Conservation (phyloP, 1,284 basidiomycete species). For the Puccinia novopanici region DNA sequence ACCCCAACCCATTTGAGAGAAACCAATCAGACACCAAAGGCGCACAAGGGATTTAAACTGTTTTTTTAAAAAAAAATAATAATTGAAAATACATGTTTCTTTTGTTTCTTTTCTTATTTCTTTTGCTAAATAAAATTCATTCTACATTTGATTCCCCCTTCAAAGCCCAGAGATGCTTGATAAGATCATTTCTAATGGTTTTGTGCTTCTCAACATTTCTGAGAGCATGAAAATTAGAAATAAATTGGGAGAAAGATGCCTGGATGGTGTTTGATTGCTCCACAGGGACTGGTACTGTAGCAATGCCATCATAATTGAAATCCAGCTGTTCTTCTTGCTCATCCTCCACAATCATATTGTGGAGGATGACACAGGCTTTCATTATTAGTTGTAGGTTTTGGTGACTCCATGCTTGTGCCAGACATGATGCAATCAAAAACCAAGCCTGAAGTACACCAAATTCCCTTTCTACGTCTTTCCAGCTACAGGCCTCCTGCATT, state of each 20-base stretch:
- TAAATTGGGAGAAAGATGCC: neutral
- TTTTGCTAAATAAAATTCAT: too few relatives aligned
- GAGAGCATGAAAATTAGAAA: neutral
- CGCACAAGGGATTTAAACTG: too few relatives aligned
- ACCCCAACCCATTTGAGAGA: too few relatives aligned
- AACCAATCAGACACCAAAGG: too few relatives aligned
- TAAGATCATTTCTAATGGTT: neutral
- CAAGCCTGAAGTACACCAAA: neutral
- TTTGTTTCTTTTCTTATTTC: too few relatives aligned
- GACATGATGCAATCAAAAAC: neutral
- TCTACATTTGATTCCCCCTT: neutral
- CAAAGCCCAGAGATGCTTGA: neutral
- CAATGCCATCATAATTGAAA: too few relatives aligned
- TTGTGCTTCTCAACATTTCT: neutral
- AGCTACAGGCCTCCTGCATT: neutral
- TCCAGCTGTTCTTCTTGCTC: neutral
- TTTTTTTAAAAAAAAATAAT: too few relatives aligned
- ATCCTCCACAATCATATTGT: constrained; percentile 20
- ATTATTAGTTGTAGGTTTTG: neutral
- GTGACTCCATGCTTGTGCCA: neutral
- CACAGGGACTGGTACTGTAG: neutral
- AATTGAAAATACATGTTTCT: too few relatives aligned
- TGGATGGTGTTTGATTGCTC: neutral
- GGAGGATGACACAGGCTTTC: neutral
- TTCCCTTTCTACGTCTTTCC: neutral